Conservation (phyloP, 805 yeast species). For the Wickerhamomyces ciferrii region DNA sequence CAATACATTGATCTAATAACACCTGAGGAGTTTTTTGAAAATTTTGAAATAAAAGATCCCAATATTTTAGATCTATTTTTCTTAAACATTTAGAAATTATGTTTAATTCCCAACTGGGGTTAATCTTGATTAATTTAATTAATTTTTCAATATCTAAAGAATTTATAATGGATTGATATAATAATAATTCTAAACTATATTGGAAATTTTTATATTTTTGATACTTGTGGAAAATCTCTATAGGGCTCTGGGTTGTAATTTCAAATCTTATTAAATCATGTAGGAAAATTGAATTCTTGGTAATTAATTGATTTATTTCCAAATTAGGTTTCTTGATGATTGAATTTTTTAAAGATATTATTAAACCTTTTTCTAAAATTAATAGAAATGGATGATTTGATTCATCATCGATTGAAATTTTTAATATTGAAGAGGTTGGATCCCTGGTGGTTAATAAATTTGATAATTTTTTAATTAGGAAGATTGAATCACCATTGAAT, state of each 20-base stretch:
- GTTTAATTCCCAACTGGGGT: constrained; percentile 17
- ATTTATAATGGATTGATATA: constrained; percentile 28
- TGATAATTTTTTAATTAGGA: constrained; percentile 15
- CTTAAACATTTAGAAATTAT: constrained; percentile 44
- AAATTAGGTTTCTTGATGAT: constrained; percentile 21
- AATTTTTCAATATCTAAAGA: constrained; percentile 15
- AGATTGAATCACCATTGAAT: constrained; percentile 33
- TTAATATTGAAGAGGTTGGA: constrained; percentile 16
- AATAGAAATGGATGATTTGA: constrained; percentile 22
- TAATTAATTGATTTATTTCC: constrained; percentile 27
- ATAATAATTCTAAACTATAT: constrained; percentile 40
- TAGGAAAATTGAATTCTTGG: constrained; percentile 36
- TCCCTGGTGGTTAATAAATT: constrained; percentile 6
- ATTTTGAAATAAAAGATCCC: constrained; percentile 36
- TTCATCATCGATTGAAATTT: constrained; percentile 22
- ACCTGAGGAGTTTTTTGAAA: constrained; percentile 35
- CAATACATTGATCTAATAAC: constrained; percentile 35
- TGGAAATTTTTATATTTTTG: constrained; percentile 30
- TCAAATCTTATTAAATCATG: constrained; percentile 42
- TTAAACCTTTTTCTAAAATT: constrained; percentile 25
- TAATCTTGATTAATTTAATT: constrained; percentile 16
- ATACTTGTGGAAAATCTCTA: constrained; percentile 17
- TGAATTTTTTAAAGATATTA: constrained; percentile 37
- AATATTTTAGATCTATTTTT: constrained; percentile 43
- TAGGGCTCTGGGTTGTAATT: constrained; percentile 14